phyloP scores from a whole-genome alignment of 2,329 filamentous ascomycete species.

The Raffaelea ambrosiae region DNA sequence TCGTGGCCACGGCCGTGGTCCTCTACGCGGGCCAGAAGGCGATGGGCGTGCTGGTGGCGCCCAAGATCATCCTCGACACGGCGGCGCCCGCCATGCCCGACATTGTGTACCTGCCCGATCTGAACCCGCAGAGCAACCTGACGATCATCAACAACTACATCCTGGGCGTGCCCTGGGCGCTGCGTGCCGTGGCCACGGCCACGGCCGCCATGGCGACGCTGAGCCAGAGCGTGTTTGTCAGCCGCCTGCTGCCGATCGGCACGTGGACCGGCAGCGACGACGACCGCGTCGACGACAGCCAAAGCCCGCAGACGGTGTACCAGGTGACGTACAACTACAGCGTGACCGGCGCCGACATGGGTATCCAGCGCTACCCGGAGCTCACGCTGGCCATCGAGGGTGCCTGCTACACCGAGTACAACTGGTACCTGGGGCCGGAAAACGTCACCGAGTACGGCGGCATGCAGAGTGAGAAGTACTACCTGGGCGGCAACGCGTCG shows the following conservation, averaged over 20 bases:
- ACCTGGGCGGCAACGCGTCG: background rate
- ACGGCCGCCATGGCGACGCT: background rate
- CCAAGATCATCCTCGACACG: slow-evolving; percentile 11
- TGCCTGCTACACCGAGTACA: slow-evolving; percentile 18
- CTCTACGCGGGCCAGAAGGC: slow-evolving; percentile 11
- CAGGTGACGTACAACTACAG: slow-evolving; percentile 15
- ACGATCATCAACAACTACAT: background rate
- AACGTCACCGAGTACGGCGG: background rate
- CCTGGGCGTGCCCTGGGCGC: background rate
- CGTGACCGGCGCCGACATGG: slow-evolving; percentile 17
- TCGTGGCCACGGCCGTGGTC: slow-evolving; percentile 8
- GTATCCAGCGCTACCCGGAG: slow-evolving; percentile 14
- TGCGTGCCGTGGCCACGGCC: background rate
- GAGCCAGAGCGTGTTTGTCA: background rate
- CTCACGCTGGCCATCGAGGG: slow-evolving; percentile 15
- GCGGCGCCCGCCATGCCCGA: slow-evolving; percentile 15
- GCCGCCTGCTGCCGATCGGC: slow-evolving; percentile 2
- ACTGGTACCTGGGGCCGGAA: slow-evolving; percentile 11
- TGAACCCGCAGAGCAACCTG: background rate
- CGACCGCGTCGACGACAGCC: no score
- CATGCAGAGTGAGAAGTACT: background rate
- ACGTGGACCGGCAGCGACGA: slow-evolving; percentile 6
- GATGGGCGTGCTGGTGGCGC: slow-evolving; percentile 10
- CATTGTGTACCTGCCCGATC: slow-evolving; percentile 6
- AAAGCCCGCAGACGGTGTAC: slow-evolving; percentile 8